A percentile compares a stretch with the other conserved stretches of the same genome.
These are phyloP conservation scores for Canavalia gladiata DNA, from an alignment of 306 rosid genomes.

Conservation along the genomic window DNA sequence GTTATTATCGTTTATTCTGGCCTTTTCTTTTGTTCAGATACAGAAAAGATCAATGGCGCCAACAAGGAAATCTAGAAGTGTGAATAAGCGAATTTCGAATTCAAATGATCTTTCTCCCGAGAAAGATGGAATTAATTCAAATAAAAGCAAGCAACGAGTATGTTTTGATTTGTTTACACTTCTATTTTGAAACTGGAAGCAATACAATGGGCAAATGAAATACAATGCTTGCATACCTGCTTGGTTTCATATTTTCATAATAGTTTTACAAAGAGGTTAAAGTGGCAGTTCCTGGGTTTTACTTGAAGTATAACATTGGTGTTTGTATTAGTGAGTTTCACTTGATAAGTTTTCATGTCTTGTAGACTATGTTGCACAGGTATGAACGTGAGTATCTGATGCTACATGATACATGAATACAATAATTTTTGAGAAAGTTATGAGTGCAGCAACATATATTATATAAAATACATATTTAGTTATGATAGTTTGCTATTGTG, in stretches of 20 bases:
- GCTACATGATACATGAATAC: neutral
- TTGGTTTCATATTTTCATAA: slow-evolving; percentile 19
- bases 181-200: slow-evolving; percentile 17
- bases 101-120: slow-evolving; percentile 65
- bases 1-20: slow-evolving; percentile 15
- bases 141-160: slow-evolving; percentile 70
- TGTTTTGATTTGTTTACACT: slow-evolving; percentile 22
- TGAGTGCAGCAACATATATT: neutral
- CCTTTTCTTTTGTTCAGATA: slow-evolving; percentile 52
- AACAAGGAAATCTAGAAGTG: slow-evolving; percentile 61
- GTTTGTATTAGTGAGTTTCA: slow-evolving; percentile 14
- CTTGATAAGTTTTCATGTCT: neutral
- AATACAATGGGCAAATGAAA: slow-evolving; percentile 15
- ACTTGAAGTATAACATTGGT: neutral
- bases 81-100: slow-evolving; percentile 60
- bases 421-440: slow-evolving; percentile 4
- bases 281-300: slow-evolving; percentile 33
- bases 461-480: neutral
- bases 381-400: neutral
- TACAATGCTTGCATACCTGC: slow-evolving; percentile 20
- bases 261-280: slow-evolving; percentile 9
- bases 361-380: slow-evolving; percentile 19
- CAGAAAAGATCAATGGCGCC: slow-evolving; percentile 71
- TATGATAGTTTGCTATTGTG: neutral
- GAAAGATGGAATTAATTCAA: slow-evolving; percentile 60